Conservation (phyloP, 2,329 filamentous ascomycete species). For the Fusarium sp. region DNA sequence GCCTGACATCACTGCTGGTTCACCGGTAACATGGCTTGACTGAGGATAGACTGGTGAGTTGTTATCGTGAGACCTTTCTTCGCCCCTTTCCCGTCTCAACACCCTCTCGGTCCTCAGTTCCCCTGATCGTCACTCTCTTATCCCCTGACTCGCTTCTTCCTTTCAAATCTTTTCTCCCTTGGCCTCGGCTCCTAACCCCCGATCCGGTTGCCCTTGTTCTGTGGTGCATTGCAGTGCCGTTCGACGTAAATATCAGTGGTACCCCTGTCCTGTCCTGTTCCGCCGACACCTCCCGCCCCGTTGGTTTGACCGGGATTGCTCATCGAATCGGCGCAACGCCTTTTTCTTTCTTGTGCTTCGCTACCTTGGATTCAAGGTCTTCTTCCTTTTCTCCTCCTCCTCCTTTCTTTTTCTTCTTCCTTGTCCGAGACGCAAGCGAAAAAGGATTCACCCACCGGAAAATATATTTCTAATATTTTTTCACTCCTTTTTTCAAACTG, state of each 20-base stretch:
- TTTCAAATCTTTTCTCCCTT: constrained; percentile 15
- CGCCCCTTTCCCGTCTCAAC: constrained; percentile 3
- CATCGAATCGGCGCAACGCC: constrained; percentile 27
- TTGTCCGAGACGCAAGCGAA: constrained; percentile 4
- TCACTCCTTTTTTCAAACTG: background rate
- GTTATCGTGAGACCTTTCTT: constrained; percentile 12
- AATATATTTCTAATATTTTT: background rate
- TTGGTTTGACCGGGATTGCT: constrained; percentile 35
- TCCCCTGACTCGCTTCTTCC: constrained; percentile 27
- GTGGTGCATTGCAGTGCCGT: background rate
- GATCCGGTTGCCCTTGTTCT: constrained; percentile 33
- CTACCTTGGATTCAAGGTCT: constrained; percentile 1
- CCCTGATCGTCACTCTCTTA: constrained; percentile 24
- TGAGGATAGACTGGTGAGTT: background rate
- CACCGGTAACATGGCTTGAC: constrained; percentile 7
- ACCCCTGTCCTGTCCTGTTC: constrained; percentile 27
- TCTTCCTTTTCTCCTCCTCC: constrained; percentile 4
- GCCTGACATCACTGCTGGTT: constrained; percentile 27
- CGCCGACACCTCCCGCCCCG: constrained; percentile 12
- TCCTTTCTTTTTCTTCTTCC: background rate
- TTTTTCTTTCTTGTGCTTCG: constrained; percentile 21
- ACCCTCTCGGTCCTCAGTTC: constrained; percentile 14
- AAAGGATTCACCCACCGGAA: background rate
- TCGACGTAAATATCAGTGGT: constrained; percentile 1
- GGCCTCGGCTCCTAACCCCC: constrained; percentile 13